phyloP scores from a whole-genome alignment of 352 stramenopile species.

The Phytopythium aichiense region DNA sequence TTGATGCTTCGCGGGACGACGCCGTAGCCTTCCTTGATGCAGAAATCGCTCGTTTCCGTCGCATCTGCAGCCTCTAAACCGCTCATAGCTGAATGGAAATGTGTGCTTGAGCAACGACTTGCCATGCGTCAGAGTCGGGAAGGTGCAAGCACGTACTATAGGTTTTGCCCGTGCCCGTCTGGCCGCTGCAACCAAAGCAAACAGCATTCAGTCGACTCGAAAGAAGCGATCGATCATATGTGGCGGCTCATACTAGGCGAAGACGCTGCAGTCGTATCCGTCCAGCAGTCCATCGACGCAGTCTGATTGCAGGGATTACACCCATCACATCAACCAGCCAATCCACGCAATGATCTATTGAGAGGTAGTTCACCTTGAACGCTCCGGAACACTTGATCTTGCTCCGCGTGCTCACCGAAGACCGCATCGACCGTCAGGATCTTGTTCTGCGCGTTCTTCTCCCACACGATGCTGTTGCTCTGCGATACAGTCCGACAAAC shows the following conservation, averaged over 20 bases:
- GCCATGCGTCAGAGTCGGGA: background rate
- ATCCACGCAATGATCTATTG: background rate
- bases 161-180: constrained; percentile 68
- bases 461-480: constrained; percentile 48
- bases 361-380: constrained; percentile 32
- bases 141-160: constrained; percentile 32
- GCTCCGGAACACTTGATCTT: constrained; percentile 46
- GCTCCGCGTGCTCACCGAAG: constrained; percentile 28
- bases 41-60: constrained; percentile 7
- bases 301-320: constrained; percentile 20
- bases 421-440: constrained; percentile 49
- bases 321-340: background rate
- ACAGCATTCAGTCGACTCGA: background rate
- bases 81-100: constrained; percentile 44
- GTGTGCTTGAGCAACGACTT: background rate
- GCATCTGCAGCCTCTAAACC: constrained; percentile 29
- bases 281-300: constrained; percentile 54
- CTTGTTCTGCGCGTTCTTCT: constrained; percentile 67
- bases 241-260: constrained; percentile 46
- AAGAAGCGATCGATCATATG: background rate
- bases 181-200: constrained; percentile 31
- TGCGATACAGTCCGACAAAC: constrained; percentile 3
- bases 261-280: constrained; percentile 68
- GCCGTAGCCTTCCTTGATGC: constrained; percentile 28
- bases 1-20: constrained; percentile 59